Percentiles rank a stretch among this genome's conserved stretches.
phyloP scores from a whole-genome alignment of 176 grass and related monocot genomes.

The Triticum turgidum region DNA sequence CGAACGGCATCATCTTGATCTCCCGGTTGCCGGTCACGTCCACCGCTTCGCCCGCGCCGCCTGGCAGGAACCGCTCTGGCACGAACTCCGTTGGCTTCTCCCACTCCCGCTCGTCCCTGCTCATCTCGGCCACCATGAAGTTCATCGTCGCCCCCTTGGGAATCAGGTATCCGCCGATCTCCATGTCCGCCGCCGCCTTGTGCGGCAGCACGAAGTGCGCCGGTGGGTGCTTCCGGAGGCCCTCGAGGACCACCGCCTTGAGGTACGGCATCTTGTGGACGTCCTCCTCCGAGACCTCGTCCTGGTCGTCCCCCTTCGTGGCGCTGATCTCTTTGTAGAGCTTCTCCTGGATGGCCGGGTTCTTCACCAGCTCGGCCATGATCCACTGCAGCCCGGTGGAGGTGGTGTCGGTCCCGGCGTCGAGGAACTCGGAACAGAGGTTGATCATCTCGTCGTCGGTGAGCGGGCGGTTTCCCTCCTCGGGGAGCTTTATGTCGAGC shows the following conservation, averaged over 20 bases:
- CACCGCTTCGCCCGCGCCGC: conserved; percentile 31
- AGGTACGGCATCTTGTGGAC: conserved; percentile 42
- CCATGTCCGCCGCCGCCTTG: conserved; percentile 36
- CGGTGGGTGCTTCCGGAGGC: conserved; percentile 55
- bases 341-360: conserved; percentile 38
- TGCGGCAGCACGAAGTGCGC: conserved; percentile 45
- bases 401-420: conserved; percentile 58
- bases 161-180: conserved; percentile 36
- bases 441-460: conserved; percentile 32
- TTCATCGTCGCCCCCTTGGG: conserved; percentile 46
- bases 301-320: neutral
- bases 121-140: conserved; percentile 46
- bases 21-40: conserved; percentile 50
- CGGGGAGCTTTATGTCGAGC: conserved; percentile 35
- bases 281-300: conserved; percentile 39
- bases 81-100: conserved; percentile 41
- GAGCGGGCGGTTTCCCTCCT: conserved; percentile 33
- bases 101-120: conserved; percentile 36
- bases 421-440: conserved; percentile 54
- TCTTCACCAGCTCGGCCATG: conserved; percentile 61
- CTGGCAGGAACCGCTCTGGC: conserved; percentile 54
- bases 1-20: conserved; percentile 70
- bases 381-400: conserved; percentile 62
- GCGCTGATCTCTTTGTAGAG: conserved; percentile 36
- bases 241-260: conserved; percentile 58